Evolutionary conservation across 495 filamentous ascomycete species (phyloP).

Genomic region (Tuber indicum): DNA sequence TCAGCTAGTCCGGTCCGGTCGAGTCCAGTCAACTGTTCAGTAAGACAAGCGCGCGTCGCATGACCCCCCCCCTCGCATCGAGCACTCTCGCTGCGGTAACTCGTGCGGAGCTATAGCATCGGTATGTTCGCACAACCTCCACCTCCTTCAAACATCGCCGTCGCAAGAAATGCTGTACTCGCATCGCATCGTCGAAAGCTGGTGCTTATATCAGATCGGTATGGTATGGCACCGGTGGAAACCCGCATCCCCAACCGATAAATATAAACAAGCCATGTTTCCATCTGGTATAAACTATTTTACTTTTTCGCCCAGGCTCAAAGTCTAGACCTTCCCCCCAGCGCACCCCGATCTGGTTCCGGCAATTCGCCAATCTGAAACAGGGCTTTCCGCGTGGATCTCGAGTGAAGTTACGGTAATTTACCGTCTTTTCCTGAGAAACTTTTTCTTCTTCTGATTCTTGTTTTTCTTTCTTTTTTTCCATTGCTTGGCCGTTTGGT

Average conservation of each 20-base stretch:
- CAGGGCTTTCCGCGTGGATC: neutral
- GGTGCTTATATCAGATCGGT: no score
- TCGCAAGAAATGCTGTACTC: no score
- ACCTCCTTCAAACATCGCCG: neutral
- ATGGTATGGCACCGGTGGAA: no score
- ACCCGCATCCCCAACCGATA: no score
- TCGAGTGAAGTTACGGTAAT: neutral
- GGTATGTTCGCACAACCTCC: neutral
- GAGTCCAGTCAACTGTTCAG: neutral
- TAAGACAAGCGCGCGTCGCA: neutral
- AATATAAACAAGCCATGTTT: no score
- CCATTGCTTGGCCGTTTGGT: no score
- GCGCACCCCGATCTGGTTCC: neutral
- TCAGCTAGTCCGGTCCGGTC: neutral
- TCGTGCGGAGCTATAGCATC: neutral
- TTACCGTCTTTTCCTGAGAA: no score
- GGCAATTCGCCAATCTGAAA: neutral
- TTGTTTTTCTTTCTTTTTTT: no score
- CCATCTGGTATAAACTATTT: neutral
- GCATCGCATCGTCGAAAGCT: no score
- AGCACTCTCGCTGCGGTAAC: neutral
- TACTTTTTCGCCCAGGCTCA: neutral
- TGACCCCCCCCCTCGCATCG: neutral
- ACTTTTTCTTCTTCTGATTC: no score
- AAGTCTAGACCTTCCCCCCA: neutral